These are phyloP conservation scores for Lizanozyma gosingica DNA, from an alignment of 1,139 yeast species.

Conservation along the genomic window DNA sequence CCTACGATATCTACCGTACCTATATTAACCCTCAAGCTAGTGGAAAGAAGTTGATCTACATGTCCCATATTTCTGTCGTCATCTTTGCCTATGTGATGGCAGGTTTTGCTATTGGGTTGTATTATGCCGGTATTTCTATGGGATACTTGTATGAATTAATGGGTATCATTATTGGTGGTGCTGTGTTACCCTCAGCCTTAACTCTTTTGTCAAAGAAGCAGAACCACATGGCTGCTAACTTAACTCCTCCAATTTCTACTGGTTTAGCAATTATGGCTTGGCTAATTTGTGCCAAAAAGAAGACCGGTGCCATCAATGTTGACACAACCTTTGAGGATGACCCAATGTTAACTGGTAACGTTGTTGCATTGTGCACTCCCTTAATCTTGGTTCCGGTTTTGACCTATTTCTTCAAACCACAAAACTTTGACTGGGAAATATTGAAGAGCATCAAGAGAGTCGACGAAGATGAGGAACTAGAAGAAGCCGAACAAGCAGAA, in stretches of 20 bases:
- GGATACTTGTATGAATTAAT: slow-evolving; percentile 80
- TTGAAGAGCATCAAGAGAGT: slow-evolving; percentile 52
- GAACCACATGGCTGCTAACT: slow-evolving; percentile 51
- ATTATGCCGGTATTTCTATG: slow-evolving; percentile 77
- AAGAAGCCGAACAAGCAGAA: slow-evolving; percentile 23
- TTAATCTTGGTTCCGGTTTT: slow-evolving; percentile 56
- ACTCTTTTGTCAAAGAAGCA: slow-evolving; percentile 64
- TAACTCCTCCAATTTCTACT: slow-evolving; percentile 57
- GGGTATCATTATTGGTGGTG: slow-evolving; percentile 83
- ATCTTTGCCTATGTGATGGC: slow-evolving; percentile 66
- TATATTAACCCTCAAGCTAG: slow-evolving; percentile 72
- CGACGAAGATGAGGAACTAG: slow-evolving; percentile 57
- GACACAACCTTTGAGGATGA: slow-evolving; percentile 65
- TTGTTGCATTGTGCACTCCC: slow-evolving; percentile 76
- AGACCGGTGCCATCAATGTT: slow-evolving; percentile 46
- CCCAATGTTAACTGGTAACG: slow-evolving; percentile 81
- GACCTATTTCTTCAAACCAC: slow-evolving; percentile 55
- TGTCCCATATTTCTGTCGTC: slow-evolving; percentile 60
- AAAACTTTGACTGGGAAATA: slow-evolving; percentile 64
- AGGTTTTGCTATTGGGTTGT: slow-evolving; percentile 72
- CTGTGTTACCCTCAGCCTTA: slow-evolving; percentile 68
- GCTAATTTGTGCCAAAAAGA: slow-evolving; percentile 51
- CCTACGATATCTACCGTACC: slow-evolving; percentile 76
- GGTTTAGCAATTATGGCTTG: slow-evolving; percentile 55
- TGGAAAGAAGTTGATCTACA: slow-evolving; percentile 58